These are phyloP conservation scores for Emydomyces testavorans DNA, from an alignment of 2,329 filamentous ascomycete species.

Conservation along the genomic window DNA sequence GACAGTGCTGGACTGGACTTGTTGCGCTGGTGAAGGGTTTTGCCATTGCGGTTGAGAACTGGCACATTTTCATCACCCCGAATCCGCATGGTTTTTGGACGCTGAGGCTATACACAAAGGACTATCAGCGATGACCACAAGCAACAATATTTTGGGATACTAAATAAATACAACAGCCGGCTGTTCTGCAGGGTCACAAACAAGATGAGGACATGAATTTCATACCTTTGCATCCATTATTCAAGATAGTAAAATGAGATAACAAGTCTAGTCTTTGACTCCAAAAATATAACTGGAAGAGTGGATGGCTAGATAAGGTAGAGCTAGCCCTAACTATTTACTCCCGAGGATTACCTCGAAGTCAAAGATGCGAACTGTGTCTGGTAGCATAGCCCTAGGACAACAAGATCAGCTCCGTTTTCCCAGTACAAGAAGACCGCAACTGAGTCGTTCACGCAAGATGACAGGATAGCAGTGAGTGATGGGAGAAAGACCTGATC, in stretches of 20 bases:
- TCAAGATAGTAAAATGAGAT: not conserved
- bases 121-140: not conserved
- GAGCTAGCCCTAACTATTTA: no score
- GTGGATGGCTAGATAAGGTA: not conserved
- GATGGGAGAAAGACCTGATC: no score
- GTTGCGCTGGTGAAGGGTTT: conserved; percentile 63
- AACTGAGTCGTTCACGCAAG: no score
- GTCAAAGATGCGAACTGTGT: no score
- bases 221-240: conserved; percentile 40
- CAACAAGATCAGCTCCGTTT: not conserved
- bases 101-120: conserved; percentile 50
- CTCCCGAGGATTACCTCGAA: no score
- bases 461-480: no score
- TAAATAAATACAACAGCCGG: no score
- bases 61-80: conserved; percentile 60
- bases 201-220: not conserved
- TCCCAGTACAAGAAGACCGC: not conserved
- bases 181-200: not conserved
- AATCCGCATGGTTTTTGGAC: conserved; percentile 50
- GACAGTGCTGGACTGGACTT: conserved; percentile 62
- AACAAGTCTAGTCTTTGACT: no score
- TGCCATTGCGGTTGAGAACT: conserved; percentile 38
- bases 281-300: not conserved
- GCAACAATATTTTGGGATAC: not conserved
- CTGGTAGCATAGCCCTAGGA: not conserved